Evolutionary conservation across 2,329 filamentous ascomycete genomes (phyloP).

Genomic region (Pleomassaria siparia): DNA sequence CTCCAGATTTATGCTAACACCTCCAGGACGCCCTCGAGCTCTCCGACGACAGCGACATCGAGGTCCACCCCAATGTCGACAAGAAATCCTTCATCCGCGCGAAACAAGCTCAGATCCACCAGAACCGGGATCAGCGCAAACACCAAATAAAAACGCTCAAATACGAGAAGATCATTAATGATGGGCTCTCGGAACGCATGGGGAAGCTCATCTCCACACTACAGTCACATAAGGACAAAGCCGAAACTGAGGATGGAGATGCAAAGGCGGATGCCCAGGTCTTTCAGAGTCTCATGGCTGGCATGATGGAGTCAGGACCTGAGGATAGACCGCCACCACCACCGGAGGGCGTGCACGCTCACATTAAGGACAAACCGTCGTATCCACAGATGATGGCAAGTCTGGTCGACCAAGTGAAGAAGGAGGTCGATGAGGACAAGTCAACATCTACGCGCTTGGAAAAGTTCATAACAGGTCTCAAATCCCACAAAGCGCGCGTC

Average conservation of each 20-base stretch:
- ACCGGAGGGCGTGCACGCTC: slow-evolving; percentile 76
- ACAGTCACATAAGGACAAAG: slow-evolving; percentile 66
- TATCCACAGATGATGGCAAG: slow-evolving; percentile 99
- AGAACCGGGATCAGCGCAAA: slow-evolving; percentile 81
- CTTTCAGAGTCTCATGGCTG: slow-evolving; percentile 86
- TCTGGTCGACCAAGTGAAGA: slow-evolving; percentile 91
- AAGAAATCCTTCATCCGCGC: slow-evolving; percentile 98
- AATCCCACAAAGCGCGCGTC: slow-evolving; percentile 76
- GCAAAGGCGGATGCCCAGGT: slow-evolving; percentile 70
- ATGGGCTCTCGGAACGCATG: slow-evolving; percentile 84
- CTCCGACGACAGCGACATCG: slow-evolving; percentile 95
- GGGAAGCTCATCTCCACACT: slow-evolving; percentile 74
- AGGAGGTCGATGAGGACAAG: slow-evolving; percentile 73
- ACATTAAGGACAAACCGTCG: slow-evolving; percentile 73
- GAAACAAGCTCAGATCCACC: slow-evolving; percentile 96
- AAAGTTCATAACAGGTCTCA: slow-evolving; percentile 77
- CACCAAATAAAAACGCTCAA: slow-evolving; percentile 88
- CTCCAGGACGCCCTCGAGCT: slow-evolving; percentile 86
- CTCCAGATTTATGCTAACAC: slow-evolving; percentile 11
- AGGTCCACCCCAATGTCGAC: slow-evolving; percentile 98
- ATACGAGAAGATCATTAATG: slow-evolving; percentile 91
- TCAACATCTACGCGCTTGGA: slow-evolving; percentile 66
- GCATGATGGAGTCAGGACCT: slow-evolving; percentile 58
- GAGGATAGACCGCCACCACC: slow-evolving; percentile 72
- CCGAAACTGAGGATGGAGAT: slow-evolving; percentile 39